Conservation (phyloP, 2,329 filamentous ascomycete genomes). For the Botrytis porri region DNA sequence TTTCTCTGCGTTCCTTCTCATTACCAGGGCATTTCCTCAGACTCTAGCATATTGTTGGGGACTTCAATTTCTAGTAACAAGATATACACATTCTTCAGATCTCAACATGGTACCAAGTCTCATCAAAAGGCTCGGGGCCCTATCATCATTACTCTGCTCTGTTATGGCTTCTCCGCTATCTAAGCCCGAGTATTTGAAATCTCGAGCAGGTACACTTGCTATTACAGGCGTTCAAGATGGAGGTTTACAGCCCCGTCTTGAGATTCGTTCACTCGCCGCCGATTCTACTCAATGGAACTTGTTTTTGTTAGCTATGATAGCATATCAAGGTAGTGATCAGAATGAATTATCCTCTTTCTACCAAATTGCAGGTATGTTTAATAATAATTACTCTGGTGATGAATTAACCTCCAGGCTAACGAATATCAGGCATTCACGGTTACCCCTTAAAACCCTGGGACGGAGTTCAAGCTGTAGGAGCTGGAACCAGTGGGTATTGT, state of each 20-base stretch:
- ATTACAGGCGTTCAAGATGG: conserved; percentile 15
- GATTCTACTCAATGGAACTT: conserved; percentile 66
- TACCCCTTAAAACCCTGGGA: conserved; percentile 38
- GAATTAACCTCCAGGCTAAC: neutral
- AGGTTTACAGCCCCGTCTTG: conserved; percentile 48
- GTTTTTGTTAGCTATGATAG: conserved; percentile 67
- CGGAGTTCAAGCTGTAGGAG: neutral
- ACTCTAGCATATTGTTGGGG: neutral
- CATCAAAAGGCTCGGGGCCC: neutral
- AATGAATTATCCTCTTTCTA: conserved; percentile 71
- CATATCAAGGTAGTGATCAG: conserved; percentile 62
- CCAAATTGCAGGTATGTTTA: conserved; percentile 62
- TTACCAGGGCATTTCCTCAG: neutral
- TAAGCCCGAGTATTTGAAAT: neutral
- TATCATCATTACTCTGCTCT: neutral
- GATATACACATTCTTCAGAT: neutral
- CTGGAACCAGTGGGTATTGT: conserved; percentile 76
- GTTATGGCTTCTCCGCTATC: conserved; percentile 1
- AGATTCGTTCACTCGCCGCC: conserved; percentile 63
- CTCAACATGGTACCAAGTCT: neutral
- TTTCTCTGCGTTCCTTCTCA: neutral
- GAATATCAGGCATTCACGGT: conserved; percentile 12
- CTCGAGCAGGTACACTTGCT: conserved; percentile 8
- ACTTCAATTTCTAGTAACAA: neutral
- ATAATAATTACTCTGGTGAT: neutral